phyloP scores from a whole-genome alignment of 2,329 filamentous ascomycete genomes.

The Macrophomina tecta region DNA sequence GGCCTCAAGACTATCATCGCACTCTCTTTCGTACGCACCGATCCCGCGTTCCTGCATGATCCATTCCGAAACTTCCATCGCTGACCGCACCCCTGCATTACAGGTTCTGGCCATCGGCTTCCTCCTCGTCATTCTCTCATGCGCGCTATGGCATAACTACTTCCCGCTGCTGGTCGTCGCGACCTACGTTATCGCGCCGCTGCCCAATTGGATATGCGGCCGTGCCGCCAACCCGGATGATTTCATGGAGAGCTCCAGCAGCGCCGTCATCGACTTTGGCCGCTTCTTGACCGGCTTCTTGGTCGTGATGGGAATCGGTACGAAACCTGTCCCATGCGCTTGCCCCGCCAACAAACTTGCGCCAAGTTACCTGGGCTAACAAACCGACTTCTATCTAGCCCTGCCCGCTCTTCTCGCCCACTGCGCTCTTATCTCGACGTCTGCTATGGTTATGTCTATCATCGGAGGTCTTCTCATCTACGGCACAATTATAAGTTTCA shows the following conservation, averaged over 20 bases:
- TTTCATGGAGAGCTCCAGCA: slow-evolving; percentile 85
- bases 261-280: slow-evolving; percentile 88
- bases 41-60: slow-evolving; percentile 2
- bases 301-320: slow-evolving; percentile 97
- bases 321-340: not conserved
- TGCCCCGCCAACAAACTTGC: not conserved
- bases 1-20: slow-evolving; percentile 99
- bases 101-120: slow-evolving; percentile 95
- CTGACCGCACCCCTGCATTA: not conserved
- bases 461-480: slow-evolving; percentile 93
- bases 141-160: slow-evolving; percentile 93
- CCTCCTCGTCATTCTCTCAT: slow-evolving; percentile 97
- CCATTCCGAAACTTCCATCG: not conserved
- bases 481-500: slow-evolving; percentile 96
- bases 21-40: slow-evolving; percentile 81
- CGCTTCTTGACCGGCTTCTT: slow-evolving; percentile 94
- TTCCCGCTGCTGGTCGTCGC: slow-evolving; percentile 93
- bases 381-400: slow-evolving; percentile 59
- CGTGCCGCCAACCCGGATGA: slow-evolving; percentile 92
- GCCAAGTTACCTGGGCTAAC: slow-evolving; percentile 20
- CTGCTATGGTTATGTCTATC: slow-evolving; percentile 95
- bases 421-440: slow-evolving; percentile 77
- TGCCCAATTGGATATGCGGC: slow-evolving; percentile 95
- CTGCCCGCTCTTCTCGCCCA: slow-evolving; percentile 89
- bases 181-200: slow-evolving; percentile 89